Evolutionary conservation across 441 rosid species (phyloP).

Genomic region (Gossypium davidsonii): DNA sequence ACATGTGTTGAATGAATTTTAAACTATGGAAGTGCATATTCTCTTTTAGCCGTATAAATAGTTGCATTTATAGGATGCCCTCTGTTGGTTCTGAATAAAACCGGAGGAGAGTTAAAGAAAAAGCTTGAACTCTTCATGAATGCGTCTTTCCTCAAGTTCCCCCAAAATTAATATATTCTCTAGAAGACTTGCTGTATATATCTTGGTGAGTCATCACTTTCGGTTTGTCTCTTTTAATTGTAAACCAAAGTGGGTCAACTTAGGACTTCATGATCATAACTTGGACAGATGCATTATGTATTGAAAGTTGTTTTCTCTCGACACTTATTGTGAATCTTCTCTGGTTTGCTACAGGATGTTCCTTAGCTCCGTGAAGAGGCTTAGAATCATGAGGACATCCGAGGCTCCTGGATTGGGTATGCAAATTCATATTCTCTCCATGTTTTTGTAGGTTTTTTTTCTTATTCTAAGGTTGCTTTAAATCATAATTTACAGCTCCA

Average conservation of each 20-base stretch:
- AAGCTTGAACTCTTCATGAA: background rate
- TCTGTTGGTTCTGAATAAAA: background rate
- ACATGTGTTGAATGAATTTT: background rate
- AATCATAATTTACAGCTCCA: constrained; percentile 31
- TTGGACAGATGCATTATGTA: background rate
- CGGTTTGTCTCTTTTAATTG: background rate
- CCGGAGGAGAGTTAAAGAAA: background rate
- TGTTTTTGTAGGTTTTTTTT: constrained; percentile 11
- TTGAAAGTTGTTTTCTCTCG: background rate
- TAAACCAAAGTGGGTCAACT: background rate
- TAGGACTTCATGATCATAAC: background rate
- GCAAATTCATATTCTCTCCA: constrained; percentile 9
- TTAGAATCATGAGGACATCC: constrained; percentile 70
- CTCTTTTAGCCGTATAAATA: background rate
- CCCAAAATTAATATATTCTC: background rate
- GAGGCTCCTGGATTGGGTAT: constrained; percentile 76
- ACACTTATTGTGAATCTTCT: background rate
- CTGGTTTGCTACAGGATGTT: constrained; percentile 56
- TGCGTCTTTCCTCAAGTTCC: background rate
- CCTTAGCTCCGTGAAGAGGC: constrained; percentile 67
- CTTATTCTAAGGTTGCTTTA: constrained; percentile 8
- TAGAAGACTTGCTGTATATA: background rate
- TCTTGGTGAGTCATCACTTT: background rate
- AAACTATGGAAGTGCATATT: background rate
- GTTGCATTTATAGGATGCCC: background rate